These are phyloP conservation scores for Kwoniella shivajii DNA, from an alignment of 1,284 basidiomycete species.

Conservation along the genomic window DNA sequence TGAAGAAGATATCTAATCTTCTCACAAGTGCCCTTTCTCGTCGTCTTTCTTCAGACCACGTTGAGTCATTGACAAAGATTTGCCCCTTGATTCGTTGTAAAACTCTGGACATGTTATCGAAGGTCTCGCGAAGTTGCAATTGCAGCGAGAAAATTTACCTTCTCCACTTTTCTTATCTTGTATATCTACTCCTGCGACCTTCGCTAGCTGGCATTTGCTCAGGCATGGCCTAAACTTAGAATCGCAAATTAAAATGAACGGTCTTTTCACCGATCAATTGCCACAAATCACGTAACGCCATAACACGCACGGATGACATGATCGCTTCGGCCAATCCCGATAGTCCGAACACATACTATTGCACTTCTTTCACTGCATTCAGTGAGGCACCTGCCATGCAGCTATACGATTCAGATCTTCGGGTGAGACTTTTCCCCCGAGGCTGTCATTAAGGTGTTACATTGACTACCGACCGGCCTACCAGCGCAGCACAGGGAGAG, in stretches of 20 bases:
- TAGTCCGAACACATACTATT: too few species aligned
- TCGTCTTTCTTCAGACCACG: slow-evolving; percentile 14
- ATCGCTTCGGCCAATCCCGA: neutral
- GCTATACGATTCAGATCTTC: too few species aligned
- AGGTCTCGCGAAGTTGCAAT: neutral
- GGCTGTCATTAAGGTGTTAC: too few species aligned
- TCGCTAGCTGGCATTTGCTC: too few species aligned
- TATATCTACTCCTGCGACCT: too few species aligned
- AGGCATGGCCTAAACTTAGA: too few species aligned
- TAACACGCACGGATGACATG: neutral
- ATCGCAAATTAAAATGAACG: too few species aligned
- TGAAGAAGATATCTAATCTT: slow-evolving; percentile 23
- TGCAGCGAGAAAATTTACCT: neutral
- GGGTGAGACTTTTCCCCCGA: too few species aligned
- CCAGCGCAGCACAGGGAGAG: too few species aligned
- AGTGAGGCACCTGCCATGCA: too few species aligned
- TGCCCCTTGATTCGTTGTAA: slow-evolving; percentile 5
- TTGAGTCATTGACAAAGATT: slow-evolving; percentile 17
- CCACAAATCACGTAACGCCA: neutral
- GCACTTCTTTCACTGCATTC: too few species aligned
- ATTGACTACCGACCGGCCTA: too few species aligned
- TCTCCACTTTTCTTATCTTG: neutral
- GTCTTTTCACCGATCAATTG: neutral
- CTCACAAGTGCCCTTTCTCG: slow-evolving; percentile 4
- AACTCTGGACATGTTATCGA: neutral